A percentile compares a stretch with the other conserved stretches of the same genome.
These are phyloP conservation scores for Vinca minor DNA, from an alignment of 257 asterid genomes.

Conservation along the genomic window DNA sequence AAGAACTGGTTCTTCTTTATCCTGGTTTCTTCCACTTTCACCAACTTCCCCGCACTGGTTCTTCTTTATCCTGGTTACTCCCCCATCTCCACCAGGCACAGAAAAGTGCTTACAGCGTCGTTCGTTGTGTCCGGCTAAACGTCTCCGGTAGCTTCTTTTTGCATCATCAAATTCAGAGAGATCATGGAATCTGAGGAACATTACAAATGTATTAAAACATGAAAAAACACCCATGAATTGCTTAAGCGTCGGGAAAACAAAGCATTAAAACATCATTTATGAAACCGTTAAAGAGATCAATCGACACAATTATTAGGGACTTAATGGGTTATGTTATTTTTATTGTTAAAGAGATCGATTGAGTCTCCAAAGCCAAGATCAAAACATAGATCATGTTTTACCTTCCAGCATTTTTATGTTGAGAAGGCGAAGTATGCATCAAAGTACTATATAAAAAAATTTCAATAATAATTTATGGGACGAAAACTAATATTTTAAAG, in stretches of 20 bases:
- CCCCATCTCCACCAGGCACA: constrained; percentile 11
- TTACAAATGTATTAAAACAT: not conserved
- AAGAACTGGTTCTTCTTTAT: no score
- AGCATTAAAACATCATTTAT: not conserved
- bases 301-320: no score
- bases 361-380: no score
- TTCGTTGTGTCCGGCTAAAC: constrained; percentile 35
- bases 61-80: constrained; percentile 7
- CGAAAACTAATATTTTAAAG: no score
- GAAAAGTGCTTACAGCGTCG: constrained; percentile 6
- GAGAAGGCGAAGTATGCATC: no score
- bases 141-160: constrained; percentile 49
- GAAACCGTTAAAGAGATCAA: no score
- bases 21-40: constrained; percentile 13
- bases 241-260: not conserved
- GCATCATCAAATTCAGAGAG: constrained; percentile 40
- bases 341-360: no score
- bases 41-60: constrained; percentile 18
- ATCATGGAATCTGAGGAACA: constrained; percentile 37
- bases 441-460: no score
- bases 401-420: no score
- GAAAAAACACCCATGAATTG: not conserved
- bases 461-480: no score
- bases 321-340: no score
- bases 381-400: no score